These are phyloP conservation scores for Kwoniella sp. DNA, from an alignment of 768 basidiomycete genomes.

Conservation along the genomic window DNA sequence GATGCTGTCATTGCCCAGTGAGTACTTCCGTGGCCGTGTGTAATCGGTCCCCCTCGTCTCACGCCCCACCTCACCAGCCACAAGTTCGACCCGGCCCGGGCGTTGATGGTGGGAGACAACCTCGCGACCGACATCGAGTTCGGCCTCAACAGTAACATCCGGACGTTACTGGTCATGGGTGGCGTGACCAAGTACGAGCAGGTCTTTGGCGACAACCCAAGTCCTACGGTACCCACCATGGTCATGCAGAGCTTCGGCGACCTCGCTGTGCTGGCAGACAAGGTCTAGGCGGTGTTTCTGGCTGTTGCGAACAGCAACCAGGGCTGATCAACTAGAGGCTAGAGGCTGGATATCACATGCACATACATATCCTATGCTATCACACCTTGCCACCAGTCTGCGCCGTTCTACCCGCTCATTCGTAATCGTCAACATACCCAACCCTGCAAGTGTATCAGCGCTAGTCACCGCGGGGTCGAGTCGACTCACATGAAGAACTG, in stretches of 20 bases:
- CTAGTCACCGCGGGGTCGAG: background rate
- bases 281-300: conserved; percentile 14
- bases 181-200: conserved; percentile 67
- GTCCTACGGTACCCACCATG: conserved; percentile 72
- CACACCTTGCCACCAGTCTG: background rate
- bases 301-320: too few species aligned
- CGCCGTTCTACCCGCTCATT: background rate
- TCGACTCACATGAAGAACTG: conserved; percentile 15
- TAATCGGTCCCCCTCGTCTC: background rate
- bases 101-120: conserved; percentile 94
- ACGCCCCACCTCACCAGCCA: conserved; percentile 56
- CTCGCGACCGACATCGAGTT: conserved; percentile 94
- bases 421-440: conserved; percentile 18
- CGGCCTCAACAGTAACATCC: conserved; percentile 75
- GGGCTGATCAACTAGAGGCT: conserved; percentile 12
- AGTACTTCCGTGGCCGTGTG: conserved; percentile 17
- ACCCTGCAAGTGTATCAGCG: conserved; percentile 2
- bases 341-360: background rate
- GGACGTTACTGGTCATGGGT: conserved; percentile 77
- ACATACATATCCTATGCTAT: background rate
- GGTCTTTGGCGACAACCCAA: conserved; percentile 66
- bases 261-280: conserved; percentile 52
- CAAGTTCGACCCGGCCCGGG: conserved; percentile 74
- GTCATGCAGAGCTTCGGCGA: conserved; percentile 78
- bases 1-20: conserved; percentile 82